phyloP scores from a whole-genome alignment of 371 early-diverging fungal genomes.

The Haplosporangium sp. region DNA sequence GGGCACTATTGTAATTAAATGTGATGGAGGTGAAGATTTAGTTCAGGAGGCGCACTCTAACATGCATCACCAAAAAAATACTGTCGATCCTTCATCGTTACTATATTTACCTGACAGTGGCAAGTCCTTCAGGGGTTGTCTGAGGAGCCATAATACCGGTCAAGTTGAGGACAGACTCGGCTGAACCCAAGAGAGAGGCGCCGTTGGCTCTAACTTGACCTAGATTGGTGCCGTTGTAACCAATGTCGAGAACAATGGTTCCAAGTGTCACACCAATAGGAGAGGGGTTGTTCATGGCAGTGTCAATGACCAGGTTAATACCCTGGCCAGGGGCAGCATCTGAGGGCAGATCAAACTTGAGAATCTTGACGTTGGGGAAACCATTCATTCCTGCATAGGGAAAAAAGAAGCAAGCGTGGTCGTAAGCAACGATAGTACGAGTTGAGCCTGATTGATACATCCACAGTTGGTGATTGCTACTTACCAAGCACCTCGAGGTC shows the following conservation, averaged over 20 bases:
- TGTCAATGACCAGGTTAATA: slow-evolving; percentile 66
- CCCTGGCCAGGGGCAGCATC: slow-evolving; percentile 68
- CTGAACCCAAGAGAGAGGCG: slow-evolving; percentile 55
- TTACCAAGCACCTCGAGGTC: slow-evolving; percentile 29
- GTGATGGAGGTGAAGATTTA: no score
- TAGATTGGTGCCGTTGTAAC: slow-evolving; percentile 61
- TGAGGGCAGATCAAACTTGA: slow-evolving; percentile 66
- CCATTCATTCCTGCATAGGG: slow-evolving; percentile 54
- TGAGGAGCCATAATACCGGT: slow-evolving; percentile 66
- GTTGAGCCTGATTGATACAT: no score
- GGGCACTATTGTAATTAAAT: slow-evolving; percentile 33
- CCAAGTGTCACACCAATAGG: slow-evolving; percentile 72
- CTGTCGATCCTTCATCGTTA: not conserved
- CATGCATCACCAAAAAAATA: not conserved
- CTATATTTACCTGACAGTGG: slow-evolving; percentile 54
- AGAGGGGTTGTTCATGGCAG: slow-evolving; percentile 66
- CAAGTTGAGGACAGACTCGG: slow-evolving; percentile 58
- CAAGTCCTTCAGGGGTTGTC: slow-evolving; percentile 58
- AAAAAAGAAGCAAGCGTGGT: not conserved
- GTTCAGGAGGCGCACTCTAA: not conserved
- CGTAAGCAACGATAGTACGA: no score
- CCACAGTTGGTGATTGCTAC: not conserved
- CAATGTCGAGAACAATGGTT: slow-evolving; percentile 64
- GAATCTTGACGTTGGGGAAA: slow-evolving; percentile 65
- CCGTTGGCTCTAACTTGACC: slow-evolving; percentile 63